Evolutionary conservation across 148 eudicot species (phyloP), one percentile per base, ranked within the genome.

Genomic region (Silene uniflora): DNA sequence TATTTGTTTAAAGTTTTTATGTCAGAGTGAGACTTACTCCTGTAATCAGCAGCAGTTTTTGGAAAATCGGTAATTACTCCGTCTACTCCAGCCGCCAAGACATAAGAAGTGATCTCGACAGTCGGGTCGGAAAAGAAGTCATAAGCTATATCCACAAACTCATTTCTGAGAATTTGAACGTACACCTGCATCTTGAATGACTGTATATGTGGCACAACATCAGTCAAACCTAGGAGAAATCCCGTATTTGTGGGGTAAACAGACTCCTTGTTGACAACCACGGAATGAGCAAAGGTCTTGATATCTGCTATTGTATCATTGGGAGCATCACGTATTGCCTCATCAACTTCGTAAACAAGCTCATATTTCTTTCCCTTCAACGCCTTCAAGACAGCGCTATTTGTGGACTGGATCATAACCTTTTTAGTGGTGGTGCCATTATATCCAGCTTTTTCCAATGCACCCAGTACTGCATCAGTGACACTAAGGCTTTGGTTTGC

Each of bases 41-140:
- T 89, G 89, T 90, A 92, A 75, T 69, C 68, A 73, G 71, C 84
- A 21, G 91, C 97, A 12, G 97, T 86, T 67, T 80, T 73, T 2
- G 99, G 98, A 73, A 83, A 92, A 44, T 91, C 99, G 4, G 99
- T 88, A 39, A 95, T 76, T 63, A 95, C 65, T 54, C 97, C 99
- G 80, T 92, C 85, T 24, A 91, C 62, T 23, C 77, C 86, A 70
- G 87, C 78, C 54, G 58, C 85, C 74, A 32, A n/a, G n/a, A 84
- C 85, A 74, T 14, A 84, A 10, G 84, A 47, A 75, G 89, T 91
- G 16, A 95, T 64, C 83, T 92, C 93, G 39, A 82, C 90, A 66
- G 63, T 80, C 11, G 90, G 82, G 75, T 95, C 99, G 0, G 94
- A 83, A 35, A 86, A 89, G 98, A 95, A 91, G 79, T 95, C 99